Evolutionary conservation across 345 rosid species (phyloP).

Genomic region (Bruguiera gymnorhiza): DNA sequence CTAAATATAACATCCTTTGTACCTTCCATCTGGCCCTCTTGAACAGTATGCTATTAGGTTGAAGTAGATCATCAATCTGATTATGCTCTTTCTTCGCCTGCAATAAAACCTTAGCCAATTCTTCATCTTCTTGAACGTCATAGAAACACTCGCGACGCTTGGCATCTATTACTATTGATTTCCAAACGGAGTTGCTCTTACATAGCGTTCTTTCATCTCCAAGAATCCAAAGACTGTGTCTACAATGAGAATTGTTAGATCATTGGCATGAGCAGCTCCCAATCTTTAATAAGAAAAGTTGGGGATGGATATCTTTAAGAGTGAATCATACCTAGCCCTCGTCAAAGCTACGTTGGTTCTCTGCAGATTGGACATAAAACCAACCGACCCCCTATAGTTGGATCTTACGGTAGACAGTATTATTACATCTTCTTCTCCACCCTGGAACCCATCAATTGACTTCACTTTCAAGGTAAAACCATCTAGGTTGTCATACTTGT

Average conservation of each 20-base stretch:
- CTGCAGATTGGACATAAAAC: constrained; percentile 18
- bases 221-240: constrained; percentile 56
- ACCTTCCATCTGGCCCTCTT: constrained; percentile 51
- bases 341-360: constrained; percentile 23
- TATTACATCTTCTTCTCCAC: constrained; percentile 25
- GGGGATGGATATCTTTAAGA: too few species aligned
- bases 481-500: constrained; percentile 1
- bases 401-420: constrained; percentile 27
- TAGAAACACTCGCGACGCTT: constrained; percentile 42
- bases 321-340: constrained; percentile 20
- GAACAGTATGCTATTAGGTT: constrained; percentile 29
- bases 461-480: constrained; percentile 19
- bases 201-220: constrained; percentile 42
- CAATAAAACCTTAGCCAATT: constrained; percentile 30
- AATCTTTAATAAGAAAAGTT: not conserved
- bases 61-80: constrained; percentile 42
- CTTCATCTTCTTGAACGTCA: constrained; percentile 37
- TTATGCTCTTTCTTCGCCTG: constrained; percentile 37
- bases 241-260: not conserved
- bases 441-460: constrained; percentile 25
- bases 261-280: constrained; percentile 35
- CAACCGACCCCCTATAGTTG: constrained; percentile 14
- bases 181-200: constrained; percentile 38
- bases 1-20: too few species aligned
- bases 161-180: constrained; percentile 34